A percentile compares a stretch with the other conserved stretches of the same genome.
Conservation (phyloP, 108 stramenopile genomes). For the Aurantiochytrium sp. region DNA sequence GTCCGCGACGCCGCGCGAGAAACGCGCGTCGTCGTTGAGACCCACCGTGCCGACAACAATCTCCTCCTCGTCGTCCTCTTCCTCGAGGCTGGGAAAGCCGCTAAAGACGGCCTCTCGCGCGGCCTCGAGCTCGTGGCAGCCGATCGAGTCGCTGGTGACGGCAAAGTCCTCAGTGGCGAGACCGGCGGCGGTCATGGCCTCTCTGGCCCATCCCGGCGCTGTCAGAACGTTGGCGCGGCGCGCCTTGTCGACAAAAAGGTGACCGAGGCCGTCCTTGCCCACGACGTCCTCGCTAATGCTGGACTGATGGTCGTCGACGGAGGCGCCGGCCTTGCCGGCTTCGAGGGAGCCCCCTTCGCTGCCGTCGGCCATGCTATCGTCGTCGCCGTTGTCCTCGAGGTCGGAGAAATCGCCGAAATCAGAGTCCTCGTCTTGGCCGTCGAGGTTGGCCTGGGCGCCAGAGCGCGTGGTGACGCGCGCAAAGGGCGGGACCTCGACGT, state of each 20-base stretch:
- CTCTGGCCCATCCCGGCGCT: not conserved
- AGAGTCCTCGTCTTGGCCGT: not conserved
- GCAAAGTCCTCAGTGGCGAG: not conserved
- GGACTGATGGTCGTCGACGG: not conserved
- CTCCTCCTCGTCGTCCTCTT: slow-evolving; percentile 7
- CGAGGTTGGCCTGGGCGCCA: not conserved
- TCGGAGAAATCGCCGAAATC: slow-evolving; percentile 27
- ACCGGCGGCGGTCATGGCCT: not conserved
- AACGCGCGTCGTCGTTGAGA: not conserved
- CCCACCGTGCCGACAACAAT: not conserved
- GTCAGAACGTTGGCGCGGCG: not conserved
- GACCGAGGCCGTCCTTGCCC: not conserved
- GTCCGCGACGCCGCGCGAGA: not conserved
- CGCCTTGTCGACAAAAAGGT: not conserved
- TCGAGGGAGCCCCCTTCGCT: no score
- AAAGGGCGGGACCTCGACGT: slow-evolving; percentile 70
- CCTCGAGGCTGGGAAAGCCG: not conserved
- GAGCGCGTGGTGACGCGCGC: slow-evolving; percentile 66
- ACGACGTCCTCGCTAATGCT: not conserved
- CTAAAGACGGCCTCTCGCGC: not conserved
- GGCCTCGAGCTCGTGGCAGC: slow-evolving; percentile 9
- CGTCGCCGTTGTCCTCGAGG: not conserved
- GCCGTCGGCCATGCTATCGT: no score
- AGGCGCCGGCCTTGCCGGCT: not conserved
- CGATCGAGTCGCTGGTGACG: not conserved